Evolutionary conservation across 257 asterid genomes (phyloP), one percentile per base, ranked within the genome.

Genomic region (Solanum lycopersicoides): DNA sequence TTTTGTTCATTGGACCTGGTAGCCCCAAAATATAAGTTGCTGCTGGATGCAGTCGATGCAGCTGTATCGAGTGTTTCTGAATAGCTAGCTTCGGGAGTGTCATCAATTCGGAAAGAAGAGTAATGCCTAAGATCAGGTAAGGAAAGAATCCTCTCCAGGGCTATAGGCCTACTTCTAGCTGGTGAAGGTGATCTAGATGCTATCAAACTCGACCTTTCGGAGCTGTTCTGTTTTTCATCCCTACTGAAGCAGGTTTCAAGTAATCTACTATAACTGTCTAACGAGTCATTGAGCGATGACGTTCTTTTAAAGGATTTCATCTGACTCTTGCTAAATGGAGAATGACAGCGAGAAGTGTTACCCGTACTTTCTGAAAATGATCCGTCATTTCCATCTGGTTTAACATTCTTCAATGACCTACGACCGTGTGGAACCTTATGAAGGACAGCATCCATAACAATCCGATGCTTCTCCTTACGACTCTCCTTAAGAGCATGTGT

Each of bases 51-150:
- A 28, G 69, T 79, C 0, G 80, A 66, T 53, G 41, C 75, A 47
- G 47, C 73, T 59, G 56, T 85, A n/a, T 59, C 86, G 2, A 86
- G 10, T 41, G 88, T 85, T 16, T 87, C 89, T 14, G 53, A 66
- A 39, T 90, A 85, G 82, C 83, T 87, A 23, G 60, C 59, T 45
- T 74, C 74, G 0, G 72, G 79, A 80, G 92, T 86, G 87, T 93
- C 97, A 18, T 93, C 96, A 18, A 83, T 79, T 2, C 88, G 92
- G 35, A 90, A 89, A 50, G 88, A 91, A 7, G 95, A 87, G 88
- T 91, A 90, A 12, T 93, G 87, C 86, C 97, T 94, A 42, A 97
- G 93, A 89, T 95, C 96, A 37, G 97, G 98, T 63, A 93, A 90
- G 3, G 99, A 95, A 72, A 88, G 94, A 83, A 94, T 94, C 91